A percentile compares a stretch with the other conserved stretches of the same genome.
These are phyloP conservation scores for Quercus dentata DNA, from an alignment of 306 rosid species.

Conservation along the genomic window DNA sequence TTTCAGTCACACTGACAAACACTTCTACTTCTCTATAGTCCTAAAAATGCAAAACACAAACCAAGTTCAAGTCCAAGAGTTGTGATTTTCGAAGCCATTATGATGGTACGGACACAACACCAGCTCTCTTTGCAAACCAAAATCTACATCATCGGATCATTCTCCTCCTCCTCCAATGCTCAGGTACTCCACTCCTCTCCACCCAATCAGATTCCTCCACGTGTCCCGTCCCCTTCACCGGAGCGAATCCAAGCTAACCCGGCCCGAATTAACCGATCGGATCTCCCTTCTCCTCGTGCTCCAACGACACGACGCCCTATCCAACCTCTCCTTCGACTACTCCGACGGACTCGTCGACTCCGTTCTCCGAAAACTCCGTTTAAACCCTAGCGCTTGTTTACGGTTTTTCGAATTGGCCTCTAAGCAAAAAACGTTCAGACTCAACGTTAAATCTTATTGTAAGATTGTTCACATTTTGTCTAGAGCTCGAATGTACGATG, in stretches of 20 bases:
- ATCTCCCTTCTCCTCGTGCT: conserved; percentile 70
- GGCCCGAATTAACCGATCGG: conserved; percentile 44
- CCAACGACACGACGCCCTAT: conserved; percentile 50
- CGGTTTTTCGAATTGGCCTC: conserved; percentile 55
- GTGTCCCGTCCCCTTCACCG: conserved; percentile 42
- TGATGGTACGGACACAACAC: not conserved
- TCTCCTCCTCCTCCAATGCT: conserved; percentile 13
- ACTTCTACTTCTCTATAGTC: too few species aligned
- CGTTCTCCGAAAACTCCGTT: conserved; percentile 65
- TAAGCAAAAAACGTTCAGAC: conserved; percentile 53
- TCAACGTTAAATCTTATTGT: conserved; percentile 52
- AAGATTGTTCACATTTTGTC: conserved; percentile 65
- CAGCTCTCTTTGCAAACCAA: not conserved
- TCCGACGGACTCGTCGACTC: conserved; percentile 66
- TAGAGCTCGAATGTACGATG: conserved; percentile 55
- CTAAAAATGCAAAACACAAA: not conserved
- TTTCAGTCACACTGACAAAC: too few species aligned
- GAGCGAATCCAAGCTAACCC: conserved; percentile 48
- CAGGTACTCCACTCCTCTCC: conserved; percentile 15
- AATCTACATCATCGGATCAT: not conserved
- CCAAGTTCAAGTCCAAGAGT: not conserved
- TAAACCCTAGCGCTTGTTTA: conserved; percentile 58
- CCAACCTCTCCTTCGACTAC: conserved; percentile 42
- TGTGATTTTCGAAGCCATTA: too few species aligned
- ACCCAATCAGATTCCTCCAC: conserved; percentile 35